These are phyloP conservation scores for Chrysanthemum seticuspe DNA, from an alignment of 129 eudicot species.

Conservation along the genomic window DNA sequence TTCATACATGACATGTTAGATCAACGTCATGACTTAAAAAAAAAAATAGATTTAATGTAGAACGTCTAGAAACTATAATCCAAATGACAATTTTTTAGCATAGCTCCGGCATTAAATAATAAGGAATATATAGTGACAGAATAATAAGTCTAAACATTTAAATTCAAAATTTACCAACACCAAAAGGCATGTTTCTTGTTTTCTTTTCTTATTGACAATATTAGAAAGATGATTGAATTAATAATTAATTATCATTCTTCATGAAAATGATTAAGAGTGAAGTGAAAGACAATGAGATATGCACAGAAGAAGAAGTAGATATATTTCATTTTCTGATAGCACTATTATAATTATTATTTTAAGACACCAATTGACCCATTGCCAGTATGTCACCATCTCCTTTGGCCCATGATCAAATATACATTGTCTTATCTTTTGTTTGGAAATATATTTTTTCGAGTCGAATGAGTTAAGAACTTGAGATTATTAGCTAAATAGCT, in stretches of 20 bases:
- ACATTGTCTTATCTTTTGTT: not conserved
- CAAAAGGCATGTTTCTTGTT: not conserved
- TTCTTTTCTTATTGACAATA: not conserved
- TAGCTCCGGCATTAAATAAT: not conserved
- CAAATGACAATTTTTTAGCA: not conserved
- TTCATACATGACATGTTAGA: not conserved
- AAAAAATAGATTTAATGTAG: not conserved
- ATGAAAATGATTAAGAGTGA: not conserved
- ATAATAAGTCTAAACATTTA: not conserved
- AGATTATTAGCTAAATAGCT: no score
- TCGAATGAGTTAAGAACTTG: no score
- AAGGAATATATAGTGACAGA: not conserved
- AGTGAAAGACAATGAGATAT: conserved; percentile 16
- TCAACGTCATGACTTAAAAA: conserved; percentile 9
- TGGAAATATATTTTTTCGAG: no score
- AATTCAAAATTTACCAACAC: not conserved
- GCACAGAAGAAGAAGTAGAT: conserved; percentile 28
- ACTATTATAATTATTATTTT: conserved; percentile 5
- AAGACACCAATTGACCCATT: conserved; percentile 30
- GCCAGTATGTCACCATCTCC: conserved; percentile 22
- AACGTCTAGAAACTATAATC: not conserved
- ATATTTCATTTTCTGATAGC: conserved; percentile 34
- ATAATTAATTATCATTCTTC: not conserved
- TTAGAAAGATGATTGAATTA: not conserved
- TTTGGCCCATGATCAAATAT: conserved; percentile 11